These are phyloP conservation scores for Hanseniaspora pseudoguilliermondii DNA, from an alignment of 805 yeast species.

Conservation along the genomic window DNA sequence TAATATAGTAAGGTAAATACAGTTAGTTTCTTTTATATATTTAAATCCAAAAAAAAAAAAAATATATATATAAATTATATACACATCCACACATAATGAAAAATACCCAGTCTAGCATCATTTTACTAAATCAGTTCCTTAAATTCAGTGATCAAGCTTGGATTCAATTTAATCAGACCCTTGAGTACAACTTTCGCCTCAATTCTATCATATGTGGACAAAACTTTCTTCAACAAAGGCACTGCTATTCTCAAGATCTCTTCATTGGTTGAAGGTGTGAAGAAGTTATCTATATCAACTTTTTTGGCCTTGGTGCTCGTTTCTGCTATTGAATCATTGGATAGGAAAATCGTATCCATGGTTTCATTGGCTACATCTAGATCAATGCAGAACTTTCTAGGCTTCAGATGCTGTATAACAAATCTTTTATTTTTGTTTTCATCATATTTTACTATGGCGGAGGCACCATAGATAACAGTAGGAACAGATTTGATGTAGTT, in stretches of 20 bases:
- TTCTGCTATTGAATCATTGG: neutral
- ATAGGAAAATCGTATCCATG: conserved; percentile 22
- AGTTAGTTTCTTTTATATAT: too few relatives aligned
- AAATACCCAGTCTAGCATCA: too few relatives aligned
- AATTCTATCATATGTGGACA: neutral
- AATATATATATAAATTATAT: too few relatives aligned
- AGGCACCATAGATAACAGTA: conserved; percentile 72
- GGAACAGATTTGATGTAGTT: conserved; percentile 92
- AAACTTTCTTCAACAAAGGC: neutral
- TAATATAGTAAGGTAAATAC: too few relatives aligned
- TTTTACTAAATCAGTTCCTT: conserved; percentile 1
- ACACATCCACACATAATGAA: too few relatives aligned
- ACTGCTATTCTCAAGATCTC: conserved; percentile 1
- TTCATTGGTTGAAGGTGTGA: neutral
- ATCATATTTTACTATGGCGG: conserved; percentile 79
- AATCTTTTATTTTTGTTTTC: conserved; percentile 57
- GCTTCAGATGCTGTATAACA: conserved; percentile 88
- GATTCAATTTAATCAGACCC: neutral
- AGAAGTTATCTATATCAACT: conserved; percentile 8
- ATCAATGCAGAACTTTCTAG: conserved; percentile 50
- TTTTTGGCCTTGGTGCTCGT: neutral
- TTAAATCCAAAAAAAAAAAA: neutral
- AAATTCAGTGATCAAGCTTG: neutral
- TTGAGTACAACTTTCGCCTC: neutral
- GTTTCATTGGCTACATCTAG: conserved; percentile 35